phyloP scores from a whole-genome alignment of 371 early-diverging fungal species.

The Apophysomyces ossiformis region DNA sequence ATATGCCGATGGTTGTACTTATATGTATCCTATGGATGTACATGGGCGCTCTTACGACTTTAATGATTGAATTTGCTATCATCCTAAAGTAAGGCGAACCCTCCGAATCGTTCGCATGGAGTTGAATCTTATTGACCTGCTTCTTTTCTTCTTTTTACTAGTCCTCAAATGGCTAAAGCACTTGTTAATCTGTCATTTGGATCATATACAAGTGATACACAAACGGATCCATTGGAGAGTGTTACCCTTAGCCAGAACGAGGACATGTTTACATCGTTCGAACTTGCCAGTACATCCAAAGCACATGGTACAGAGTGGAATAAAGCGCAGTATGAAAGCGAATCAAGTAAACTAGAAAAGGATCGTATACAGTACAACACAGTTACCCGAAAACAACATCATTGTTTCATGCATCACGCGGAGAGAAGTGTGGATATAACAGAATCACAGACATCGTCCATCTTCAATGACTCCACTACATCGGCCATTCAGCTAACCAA shows the following conservation, averaged over 20 bases:
- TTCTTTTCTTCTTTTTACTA: not conserved
- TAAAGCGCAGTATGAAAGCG: not conserved
- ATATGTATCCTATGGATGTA: constrained; percentile 36
- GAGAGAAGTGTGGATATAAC: not conserved
- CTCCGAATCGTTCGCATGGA: not conserved
- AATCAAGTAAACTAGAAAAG: constrained; percentile 21
- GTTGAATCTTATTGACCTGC: not conserved
- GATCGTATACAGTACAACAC: constrained; percentile 39
- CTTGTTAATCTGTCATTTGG: constrained; percentile 15
- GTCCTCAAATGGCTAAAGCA: constrained; percentile 26
- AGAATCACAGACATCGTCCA: not conserved
- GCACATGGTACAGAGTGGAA: not conserved
- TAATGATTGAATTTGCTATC: constrained; percentile 33
- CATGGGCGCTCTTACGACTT: constrained; percentile 33
- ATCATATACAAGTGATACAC: not conserved
- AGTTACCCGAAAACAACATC: constrained; percentile 30
- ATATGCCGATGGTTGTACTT: constrained; percentile 19
- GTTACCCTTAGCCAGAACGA: not conserved
- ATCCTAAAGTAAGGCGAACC: constrained; percentile 32
- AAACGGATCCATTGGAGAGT: constrained; percentile 10
- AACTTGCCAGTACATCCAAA: constrained; percentile 1
- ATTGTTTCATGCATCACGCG: constrained; percentile 8
- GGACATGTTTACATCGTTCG: not conserved
- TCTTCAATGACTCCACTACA: not conserved
- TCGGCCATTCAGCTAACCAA: not conserved